Percentiles rank a stretch among this genome's conserved stretches.
phyloP scores from a whole-genome alignment of 345 rosid genomes.

The Kandelia obovata region DNA sequence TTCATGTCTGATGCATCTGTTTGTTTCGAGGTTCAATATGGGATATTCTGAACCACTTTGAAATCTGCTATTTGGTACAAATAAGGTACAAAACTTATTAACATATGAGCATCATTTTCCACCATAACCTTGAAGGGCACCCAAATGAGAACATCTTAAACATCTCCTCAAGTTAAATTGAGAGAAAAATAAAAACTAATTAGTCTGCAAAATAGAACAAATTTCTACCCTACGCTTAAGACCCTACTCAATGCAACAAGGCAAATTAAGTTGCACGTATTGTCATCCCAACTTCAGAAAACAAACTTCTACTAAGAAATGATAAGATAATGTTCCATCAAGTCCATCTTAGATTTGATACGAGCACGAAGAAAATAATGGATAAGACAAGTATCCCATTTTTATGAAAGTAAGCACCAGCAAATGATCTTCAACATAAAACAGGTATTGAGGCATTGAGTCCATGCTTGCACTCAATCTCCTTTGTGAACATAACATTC shows the following conservation, averaged over 20 bases:
- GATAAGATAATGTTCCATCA: not conserved
- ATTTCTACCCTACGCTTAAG: not conserved
- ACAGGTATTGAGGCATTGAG: conserved; percentile 19
- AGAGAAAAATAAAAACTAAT: not conserved
- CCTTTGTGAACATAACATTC: conserved; percentile 16
- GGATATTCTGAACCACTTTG: not conserved
- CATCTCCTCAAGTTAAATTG: not conserved
- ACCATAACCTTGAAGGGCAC: not conserved
- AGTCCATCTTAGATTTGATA: not conserved
- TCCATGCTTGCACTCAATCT: conserved; percentile 12
- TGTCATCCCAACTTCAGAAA: too few relatives aligned
- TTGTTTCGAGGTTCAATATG: not conserved
- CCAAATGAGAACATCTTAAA: too few relatives aligned
- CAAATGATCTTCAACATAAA: conserved; percentile 8
- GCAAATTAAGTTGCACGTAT: too few relatives aligned
- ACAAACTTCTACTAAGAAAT: too few relatives aligned
- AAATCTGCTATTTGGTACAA: not conserved
- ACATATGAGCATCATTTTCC: not conserved
- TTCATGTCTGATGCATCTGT: not conserved
- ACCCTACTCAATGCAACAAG: not conserved
- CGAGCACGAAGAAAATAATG: not conserved
- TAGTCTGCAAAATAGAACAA: not conserved
- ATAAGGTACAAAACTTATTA: not conserved
- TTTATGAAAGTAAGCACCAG: conserved; percentile 4
- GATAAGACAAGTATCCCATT: too few relatives aligned